Percentiles rank a stretch among this genome's conserved stretches.
Evolutionary conservation across 805 yeast genomes (phyloP).

Genomic region (Starmerella ratchasimensis): DNA sequence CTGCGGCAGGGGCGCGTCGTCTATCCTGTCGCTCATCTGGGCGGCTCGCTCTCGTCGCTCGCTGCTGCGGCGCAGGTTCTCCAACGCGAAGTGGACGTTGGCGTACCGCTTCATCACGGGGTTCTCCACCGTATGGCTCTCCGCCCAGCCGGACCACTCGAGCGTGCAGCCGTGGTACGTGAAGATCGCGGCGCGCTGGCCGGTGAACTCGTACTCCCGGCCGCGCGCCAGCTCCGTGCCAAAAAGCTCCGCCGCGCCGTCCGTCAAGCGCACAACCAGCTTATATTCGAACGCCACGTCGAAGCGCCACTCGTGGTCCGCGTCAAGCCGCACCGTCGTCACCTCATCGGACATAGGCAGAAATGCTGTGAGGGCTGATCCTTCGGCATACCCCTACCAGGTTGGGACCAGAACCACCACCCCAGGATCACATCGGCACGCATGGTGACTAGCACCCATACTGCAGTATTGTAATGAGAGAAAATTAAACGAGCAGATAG

Average conservation of each 20-base stretch:
- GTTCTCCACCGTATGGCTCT: slow-evolving; percentile 58
- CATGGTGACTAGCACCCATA: no score
- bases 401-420: no score
- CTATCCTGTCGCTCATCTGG: background rate
- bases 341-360: background rate
- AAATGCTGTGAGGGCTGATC: no score
- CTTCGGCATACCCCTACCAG: no score
- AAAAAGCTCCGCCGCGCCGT: slow-evolving; percentile 76
- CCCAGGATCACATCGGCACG: no score
- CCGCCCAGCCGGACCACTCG: slow-evolving; percentile 31
- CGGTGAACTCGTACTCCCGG: slow-evolving; percentile 43
- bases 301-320: slow-evolving; percentile 57
- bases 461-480: no score
- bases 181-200: slow-evolving; percentile 41
- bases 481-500: no score
- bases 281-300: slow-evolving; percentile 45
- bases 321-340: slow-evolving; percentile 7
- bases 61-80: slow-evolving; percentile 32
- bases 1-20: slow-evolving; percentile 22
- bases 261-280: slow-evolving; percentile 37
- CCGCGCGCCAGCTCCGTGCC: slow-evolving; percentile 84
- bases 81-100: slow-evolving; percentile 64
- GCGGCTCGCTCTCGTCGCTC: background rate
- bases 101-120: slow-evolving; percentile 49
- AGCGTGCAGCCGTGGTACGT: slow-evolving; percentile 56